A percentile compares a stretch with the other conserved stretches of the same genome.
These are phyloP conservation scores for Penicillium malachiteum DNA, from an alignment of 495 filamentous ascomycete genomes.

Conservation along the genomic window DNA sequence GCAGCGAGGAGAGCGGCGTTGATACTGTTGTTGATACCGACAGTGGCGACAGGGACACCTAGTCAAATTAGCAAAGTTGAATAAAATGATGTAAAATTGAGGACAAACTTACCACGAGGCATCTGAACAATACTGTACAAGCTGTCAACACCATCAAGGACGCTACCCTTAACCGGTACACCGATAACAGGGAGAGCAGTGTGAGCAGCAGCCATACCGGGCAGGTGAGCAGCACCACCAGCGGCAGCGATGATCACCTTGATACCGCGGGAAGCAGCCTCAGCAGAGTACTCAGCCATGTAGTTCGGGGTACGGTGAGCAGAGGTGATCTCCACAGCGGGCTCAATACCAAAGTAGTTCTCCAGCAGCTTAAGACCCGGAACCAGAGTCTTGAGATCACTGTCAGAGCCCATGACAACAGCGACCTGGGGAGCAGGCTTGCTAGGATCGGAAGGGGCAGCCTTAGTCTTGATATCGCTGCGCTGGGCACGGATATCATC, in stretches of 20 bases:
- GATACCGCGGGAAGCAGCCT: slow-evolving; percentile 66
- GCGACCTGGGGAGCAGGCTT: slow-evolving; percentile 63
- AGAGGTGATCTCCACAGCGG: slow-evolving; percentile 80
- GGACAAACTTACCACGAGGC: slow-evolving; percentile 58
- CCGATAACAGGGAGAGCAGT: slow-evolving; percentile 92
- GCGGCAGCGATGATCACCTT: slow-evolving; percentile 94
- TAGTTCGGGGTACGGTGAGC: slow-evolving; percentile 86
- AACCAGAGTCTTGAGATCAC: slow-evolving; percentile 77
- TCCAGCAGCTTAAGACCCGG: slow-evolving; percentile 74
- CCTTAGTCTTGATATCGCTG: slow-evolving; percentile 43
- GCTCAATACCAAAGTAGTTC: slow-evolving; percentile 69
- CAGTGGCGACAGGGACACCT: slow-evolving; percentile 82
- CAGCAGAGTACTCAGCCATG: slow-evolving; percentile 74
- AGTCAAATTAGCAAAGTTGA: slow-evolving; percentile 24
- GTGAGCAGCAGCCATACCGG: slow-evolving; percentile 86
- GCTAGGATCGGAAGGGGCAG: slow-evolving; percentile 28
- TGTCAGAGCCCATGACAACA: slow-evolving; percentile 95
- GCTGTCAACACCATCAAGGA: slow-evolving; percentile 86
- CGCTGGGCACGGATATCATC: slow-evolving; percentile 65
- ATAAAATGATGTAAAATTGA: slow-evolving; percentile 4
- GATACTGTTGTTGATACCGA: slow-evolving; percentile 89
- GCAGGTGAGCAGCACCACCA: slow-evolving; percentile 87
- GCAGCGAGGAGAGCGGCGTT: slow-evolving; percentile 91
- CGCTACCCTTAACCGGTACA: slow-evolving; percentile 83
- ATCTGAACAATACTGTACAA: slow-evolving; percentile 91